Conservation (phyloP, 139 green algal species). For the Chlorella sp. region DNA sequence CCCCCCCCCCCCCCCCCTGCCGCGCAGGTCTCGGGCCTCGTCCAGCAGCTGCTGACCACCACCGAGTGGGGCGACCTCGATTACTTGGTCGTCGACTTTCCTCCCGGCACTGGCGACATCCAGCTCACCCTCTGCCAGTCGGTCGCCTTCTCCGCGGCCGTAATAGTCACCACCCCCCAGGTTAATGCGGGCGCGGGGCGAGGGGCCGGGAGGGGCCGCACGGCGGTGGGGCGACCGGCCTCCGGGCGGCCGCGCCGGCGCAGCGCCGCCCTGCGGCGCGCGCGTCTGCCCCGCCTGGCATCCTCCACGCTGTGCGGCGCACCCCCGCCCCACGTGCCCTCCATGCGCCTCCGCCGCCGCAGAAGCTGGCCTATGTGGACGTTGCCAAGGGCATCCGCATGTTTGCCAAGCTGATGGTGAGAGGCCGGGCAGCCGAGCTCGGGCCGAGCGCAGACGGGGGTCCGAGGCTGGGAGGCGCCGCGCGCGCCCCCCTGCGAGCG, state of each 20-base stretch:
- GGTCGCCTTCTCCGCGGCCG: conserved; percentile 90
- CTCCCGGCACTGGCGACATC: conserved; percentile 97
- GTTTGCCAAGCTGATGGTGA: conserved; percentile 90
- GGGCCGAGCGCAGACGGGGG: background rate
- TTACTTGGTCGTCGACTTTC: conserved; percentile 98
- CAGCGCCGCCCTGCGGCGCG: no score
- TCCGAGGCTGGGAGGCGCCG: background rate
- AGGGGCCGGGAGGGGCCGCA: no score
- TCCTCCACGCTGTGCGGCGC: no score
- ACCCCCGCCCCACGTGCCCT: no score
- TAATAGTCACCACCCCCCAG: conserved; percentile 99
- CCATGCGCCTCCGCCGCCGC: no score
- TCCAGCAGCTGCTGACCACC: conserved; percentile 95
- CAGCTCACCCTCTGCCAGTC: conserved; percentile 97
- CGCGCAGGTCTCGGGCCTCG: conserved; percentile 84
- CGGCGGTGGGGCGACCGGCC: no score
- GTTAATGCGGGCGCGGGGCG: no score
- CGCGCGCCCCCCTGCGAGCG: background rate
- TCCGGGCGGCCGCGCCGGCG: no score
- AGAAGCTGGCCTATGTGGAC: conserved; percentile 98
- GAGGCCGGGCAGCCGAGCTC: background rate
- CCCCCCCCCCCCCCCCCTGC: no score
- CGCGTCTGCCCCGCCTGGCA: no score
- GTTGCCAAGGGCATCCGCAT: conserved; percentile 99
- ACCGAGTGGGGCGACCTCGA: conserved; percentile 95